A percentile compares a stretch with the other conserved stretches of the same genome.
These are phyloP conservation scores for Rhizopus sp. DNA, from an alignment of 371 early-diverging fungal species.

Conservation along the genomic window DNA sequence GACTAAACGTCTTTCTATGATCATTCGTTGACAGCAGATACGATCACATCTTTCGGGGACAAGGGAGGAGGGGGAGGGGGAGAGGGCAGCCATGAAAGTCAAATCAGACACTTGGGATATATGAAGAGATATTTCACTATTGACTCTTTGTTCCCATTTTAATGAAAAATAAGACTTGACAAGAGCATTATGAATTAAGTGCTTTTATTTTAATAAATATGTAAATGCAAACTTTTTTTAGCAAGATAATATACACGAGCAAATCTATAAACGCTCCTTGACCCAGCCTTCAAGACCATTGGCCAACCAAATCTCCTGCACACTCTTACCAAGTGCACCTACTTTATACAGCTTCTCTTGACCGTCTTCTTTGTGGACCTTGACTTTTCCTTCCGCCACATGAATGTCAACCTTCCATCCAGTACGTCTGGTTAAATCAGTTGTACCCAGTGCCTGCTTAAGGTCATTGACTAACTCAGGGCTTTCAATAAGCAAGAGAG, in stretches of 20 bases:
- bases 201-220: no score
- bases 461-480: constrained; percentile 79
- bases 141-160: no score
- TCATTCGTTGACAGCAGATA: no score
- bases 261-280: constrained; percentile 46
- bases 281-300: constrained; percentile 95
- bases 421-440: constrained; percentile 69
- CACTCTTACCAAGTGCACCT: constrained; percentile 83
- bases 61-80: no score
- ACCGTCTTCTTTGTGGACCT: constrained; percentile 45
- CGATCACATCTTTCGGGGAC: no score
- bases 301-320: constrained; percentile 90
- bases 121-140: no score
- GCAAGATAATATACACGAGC: constrained; percentile 1
- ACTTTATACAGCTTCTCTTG: constrained; percentile 59
- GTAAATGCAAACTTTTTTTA: no score
- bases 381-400: constrained; percentile 56
- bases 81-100: no score
- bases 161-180: no score
- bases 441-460: constrained; percentile 44
- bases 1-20: no score
- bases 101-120: no score
- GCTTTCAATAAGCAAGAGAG: constrained; percentile 85
- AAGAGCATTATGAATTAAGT: no score
- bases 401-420: constrained; percentile 68